A percentile compares a stretch with the other conserved stretches of the same genome.
Evolutionary conservation across 2,329 filamentous ascomycete genomes (phyloP).

Genomic region (Botrytis galanthina): DNA sequence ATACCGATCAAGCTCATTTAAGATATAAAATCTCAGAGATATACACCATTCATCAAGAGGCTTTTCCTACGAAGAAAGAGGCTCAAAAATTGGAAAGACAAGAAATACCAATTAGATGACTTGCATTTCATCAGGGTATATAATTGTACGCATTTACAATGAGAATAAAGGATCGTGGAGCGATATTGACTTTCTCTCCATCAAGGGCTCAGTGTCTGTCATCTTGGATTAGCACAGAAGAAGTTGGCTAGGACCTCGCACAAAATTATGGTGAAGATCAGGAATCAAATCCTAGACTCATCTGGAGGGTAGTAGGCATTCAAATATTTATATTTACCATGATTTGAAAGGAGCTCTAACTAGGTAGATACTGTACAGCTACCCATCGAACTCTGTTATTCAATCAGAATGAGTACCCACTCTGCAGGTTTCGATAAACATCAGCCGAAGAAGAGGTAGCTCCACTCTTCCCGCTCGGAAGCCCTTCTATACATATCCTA

Average conservation of each 20-base stretch:
- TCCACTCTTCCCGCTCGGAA: not conserved
- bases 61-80: no score
- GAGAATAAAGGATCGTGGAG: no score
- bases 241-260: not conserved
- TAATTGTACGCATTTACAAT: not conserved
- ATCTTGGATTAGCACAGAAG: no score
- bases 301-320: not conserved
- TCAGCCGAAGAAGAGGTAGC: not conserved
- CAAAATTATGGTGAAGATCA: not conserved
- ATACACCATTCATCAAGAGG: no score
- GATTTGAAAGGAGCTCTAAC: not conserved
- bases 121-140: not conserved
- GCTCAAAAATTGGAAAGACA: not conserved
- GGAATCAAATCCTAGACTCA: not conserved
- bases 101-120: not conserved
- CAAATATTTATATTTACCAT: not conserved
- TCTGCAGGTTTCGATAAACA: not conserved
- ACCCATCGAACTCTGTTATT: not conserved
- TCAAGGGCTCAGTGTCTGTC: no score
- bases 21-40: no score
- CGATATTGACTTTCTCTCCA: not conserved
- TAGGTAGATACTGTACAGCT: not conserved
- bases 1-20: no score
- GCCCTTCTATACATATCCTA: not conserved
- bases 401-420: not conserved